A percentile compares a stretch with the other conserved stretches of the same genome.
Conservation (phyloP, 805 yeast genomes). For the Ogataea zsoltii region DNA sequence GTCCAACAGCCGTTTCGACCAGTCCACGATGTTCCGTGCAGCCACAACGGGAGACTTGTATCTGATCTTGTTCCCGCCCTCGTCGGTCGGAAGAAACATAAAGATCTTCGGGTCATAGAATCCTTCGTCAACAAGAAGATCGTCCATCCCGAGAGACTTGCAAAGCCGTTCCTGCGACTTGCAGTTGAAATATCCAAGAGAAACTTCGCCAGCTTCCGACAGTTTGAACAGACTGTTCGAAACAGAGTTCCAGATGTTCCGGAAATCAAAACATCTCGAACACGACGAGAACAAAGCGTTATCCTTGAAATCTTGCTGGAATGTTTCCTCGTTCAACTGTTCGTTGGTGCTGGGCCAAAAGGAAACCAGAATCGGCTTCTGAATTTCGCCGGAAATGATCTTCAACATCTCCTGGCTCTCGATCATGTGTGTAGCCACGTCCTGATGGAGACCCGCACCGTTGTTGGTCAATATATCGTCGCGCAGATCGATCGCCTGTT, state of each 20-base stretch:
- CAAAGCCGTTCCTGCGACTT: slow-evolving; percentile 50
- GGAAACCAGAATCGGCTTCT: slow-evolving; percentile 55
- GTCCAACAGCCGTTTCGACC: slow-evolving; percentile 48
- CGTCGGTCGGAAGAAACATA: slow-evolving; percentile 53
- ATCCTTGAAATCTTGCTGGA: slow-evolving; percentile 35
- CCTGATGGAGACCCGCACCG: slow-evolving; percentile 3
- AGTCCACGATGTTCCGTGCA: slow-evolving; percentile 38
- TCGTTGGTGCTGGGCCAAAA: slow-evolving; percentile 63
- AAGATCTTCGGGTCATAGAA: slow-evolving; percentile 26
- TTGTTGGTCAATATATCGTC: slow-evolving; percentile 37
- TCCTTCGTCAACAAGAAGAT: slow-evolving; percentile 17
- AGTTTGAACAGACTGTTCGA: slow-evolving; percentile 44
- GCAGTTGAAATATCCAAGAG: slow-evolving; percentile 61
- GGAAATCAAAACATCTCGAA: slow-evolving; percentile 50
- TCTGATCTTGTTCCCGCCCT: slow-evolving; percentile 48
- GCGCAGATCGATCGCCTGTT: slow-evolving; percentile 45
- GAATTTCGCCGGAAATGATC: slow-evolving; percentile 50
- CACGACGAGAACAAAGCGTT: slow-evolving; percentile 44
- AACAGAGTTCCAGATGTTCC: slow-evolving; percentile 57
- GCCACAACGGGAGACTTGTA: slow-evolving; percentile 32
- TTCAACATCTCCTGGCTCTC: slow-evolving; percentile 44
- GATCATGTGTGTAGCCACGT: slow-evolving; percentile 9
- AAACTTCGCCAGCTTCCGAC: slow-evolving; percentile 15
- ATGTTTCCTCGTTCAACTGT: slow-evolving; percentile 36
- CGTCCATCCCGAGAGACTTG: slow-evolving; percentile 45